Base-by-base conservation (phyloP, 176 grass and related monocot genomes). In the Aechmea fasciata region DNA sequence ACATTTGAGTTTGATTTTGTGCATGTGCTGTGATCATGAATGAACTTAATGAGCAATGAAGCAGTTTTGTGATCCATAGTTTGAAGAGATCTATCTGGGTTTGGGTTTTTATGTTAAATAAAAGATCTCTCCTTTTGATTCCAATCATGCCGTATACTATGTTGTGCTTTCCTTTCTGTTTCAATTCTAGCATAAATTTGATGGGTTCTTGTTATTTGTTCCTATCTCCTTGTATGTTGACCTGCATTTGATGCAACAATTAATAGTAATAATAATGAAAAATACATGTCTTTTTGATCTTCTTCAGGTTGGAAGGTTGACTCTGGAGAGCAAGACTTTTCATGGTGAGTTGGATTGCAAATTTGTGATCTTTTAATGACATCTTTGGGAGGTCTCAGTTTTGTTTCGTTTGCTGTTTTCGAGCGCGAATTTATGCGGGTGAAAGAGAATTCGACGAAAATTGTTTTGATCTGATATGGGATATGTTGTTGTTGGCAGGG, bases 401-500 rank as follows among this genome's bases (percentile, higher is more conserved):
- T n/a, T 57, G 4, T 57, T 57, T 6, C 9, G 0, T 7, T n/a
- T 57, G 11, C 15, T 59, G 54, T 7, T 17, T 20, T 20, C 9
- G 15, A 59, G 54, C 19, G 7, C 20, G 13, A 20, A 19, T 61
- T 61, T 18, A 61, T 22, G 2, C 10, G 55, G 20, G n/a, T 20
- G 0, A n/a, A 55, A 18, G 6, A 10, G 9, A 18, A 18, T 18
- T 2, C 55, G 17, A 61, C 10, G 55, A 19, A 61, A 19, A 19
- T 18, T 18, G 55, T 22, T 9, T 61, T 61, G 55, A 61, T 61
- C 55, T 61, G 2, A 8, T 59, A 6, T 7, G 19, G 10, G 19
- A 17, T 19, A 2, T 19, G n/a, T 55, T n/a, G 12, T 55, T 66
- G 13, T 57, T 66, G 65, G 68, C 79, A 91, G 89, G 89, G 89